A percentile compares a stretch with the other conserved stretches of the same genome.
These are phyloP conservation scores for Dentipellis sp. DNA, from an alignment of 768 basidiomycete genomes.

Conservation along the genomic window DNA sequence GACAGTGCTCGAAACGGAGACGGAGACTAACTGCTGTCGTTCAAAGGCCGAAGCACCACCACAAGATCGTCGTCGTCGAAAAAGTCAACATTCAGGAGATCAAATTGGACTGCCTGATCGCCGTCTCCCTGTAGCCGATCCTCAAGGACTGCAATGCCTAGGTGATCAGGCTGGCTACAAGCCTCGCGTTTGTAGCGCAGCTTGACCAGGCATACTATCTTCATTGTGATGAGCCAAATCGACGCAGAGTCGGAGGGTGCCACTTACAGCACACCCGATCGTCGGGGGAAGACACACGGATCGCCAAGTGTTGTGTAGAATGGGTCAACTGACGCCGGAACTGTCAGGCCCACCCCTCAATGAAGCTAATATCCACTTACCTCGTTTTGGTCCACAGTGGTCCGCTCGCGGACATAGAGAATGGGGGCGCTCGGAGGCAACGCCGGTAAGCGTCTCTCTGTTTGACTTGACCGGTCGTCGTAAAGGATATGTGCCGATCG, in stretches of 20 bases:
- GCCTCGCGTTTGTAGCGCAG: conserved; percentile 38
- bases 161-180: conserved; percentile 27
- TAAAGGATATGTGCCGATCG: conserved; percentile 36
- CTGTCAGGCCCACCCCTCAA: neutral
- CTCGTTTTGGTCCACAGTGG: conserved; percentile 8
- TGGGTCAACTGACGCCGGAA: neutral
- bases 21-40: conserved; percentile 36
- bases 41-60: conserved; percentile 48
- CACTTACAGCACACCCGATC: conserved; percentile 39
- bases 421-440: neutral
- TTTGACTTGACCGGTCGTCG: neutral
- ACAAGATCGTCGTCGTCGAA: conserved; percentile 69
- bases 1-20: conserved; percentile 10
- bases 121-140: conserved; percentile 31
- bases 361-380: conserved; percentile 9
- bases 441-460: too few species aligned
- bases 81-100: conserved; percentile 62
- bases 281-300: conserved; percentile 7
- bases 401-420: conserved; percentile 12
- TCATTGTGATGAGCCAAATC: conserved; percentile 5
- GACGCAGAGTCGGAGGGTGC: conserved; percentile 2
- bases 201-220: conserved; percentile 48
- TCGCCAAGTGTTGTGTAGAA: conserved; percentile 11
- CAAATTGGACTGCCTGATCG: conserved; percentile 30
- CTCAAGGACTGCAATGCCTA: conserved; percentile 42